Evolutionary conservation across 169 alveolate species (phyloP), one percentile per base, ranked within the genome.

Genomic region (Plasmodium sp.): DNA sequence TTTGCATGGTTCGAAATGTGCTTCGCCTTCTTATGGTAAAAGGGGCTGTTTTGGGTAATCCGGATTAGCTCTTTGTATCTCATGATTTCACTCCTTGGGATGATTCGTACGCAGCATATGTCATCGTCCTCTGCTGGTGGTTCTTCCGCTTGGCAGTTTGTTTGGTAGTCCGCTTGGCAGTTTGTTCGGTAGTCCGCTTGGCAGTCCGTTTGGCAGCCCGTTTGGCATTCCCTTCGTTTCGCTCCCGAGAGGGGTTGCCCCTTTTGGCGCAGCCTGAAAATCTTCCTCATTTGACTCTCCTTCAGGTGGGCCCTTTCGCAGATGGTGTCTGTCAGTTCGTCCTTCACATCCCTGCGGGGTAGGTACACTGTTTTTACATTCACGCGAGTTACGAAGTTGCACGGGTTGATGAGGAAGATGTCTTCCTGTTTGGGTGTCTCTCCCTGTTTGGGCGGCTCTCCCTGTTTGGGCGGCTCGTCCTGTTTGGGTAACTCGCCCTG

Each of bases 371-470:
- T 82, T 39, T 92, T 92, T n/a, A 92, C 82, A 58, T 92, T 92
- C 22, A 92, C 77, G n/a, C 92, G 51, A 0, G 95, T 92, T 7
- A 92, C 95, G 58, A 92, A 75, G 33, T 92, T 92, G 54, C 95
- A 92, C 9, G 95, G 95, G 73, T 92, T 92, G 48, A 92, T 67
- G 39, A 73, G 62, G 62, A 92, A 83, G 1, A 39, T 12, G 16
- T 92, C 75, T 5, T 58, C 83, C 39, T 18, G 41, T 12, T 16
- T 45, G 9, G 22, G 4, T 22, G 27, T 22, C 27, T 22, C 27
- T 22, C 27, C 27, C 27, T 22, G 27, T 22, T 22, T 22, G 27
- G 27, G 0, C 0, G 27, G 0, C 27, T 22, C 27, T 22, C 27
- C 27, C 27, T 22, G 27, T 22, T 22, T 22, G 27, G 27, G 0